Percentiles rank a stretch among this genome's conserved stretches.
Evolutionary conservation across 768 basidiomycete species (phyloP).

Genomic region (Amanita rimosa): DNA sequence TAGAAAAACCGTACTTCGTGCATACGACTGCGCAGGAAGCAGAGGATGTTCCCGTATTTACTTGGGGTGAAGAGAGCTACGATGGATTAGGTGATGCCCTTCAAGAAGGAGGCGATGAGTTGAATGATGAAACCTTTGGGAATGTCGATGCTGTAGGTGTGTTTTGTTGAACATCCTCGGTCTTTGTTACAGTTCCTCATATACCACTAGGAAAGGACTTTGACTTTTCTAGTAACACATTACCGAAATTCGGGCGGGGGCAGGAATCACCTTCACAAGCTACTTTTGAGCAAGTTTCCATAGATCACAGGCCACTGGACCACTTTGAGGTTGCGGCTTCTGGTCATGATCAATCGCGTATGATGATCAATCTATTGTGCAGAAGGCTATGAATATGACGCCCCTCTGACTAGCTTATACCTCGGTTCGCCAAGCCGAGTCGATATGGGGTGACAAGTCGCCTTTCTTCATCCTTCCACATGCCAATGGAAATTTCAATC

Average conservation of each 20-base stretch:
- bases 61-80: conserved; percentile 86
- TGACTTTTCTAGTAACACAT: conserved; percentile 55
- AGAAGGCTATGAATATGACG: not conserved
- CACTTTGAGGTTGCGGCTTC: conserved; percentile 9
- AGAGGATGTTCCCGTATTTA: conserved; percentile 84
- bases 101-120: conserved; percentile 82
- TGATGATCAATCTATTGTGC: conserved; percentile 8
- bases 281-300: conserved; percentile 6
- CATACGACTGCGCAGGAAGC: conserved; percentile 36
- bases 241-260: conserved; percentile 20
- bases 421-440: conserved; percentile 40
- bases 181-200: conserved; percentile 1
- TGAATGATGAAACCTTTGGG: conserved; percentile 98
- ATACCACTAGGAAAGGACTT: conserved; percentile 70
- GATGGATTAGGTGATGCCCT: conserved; percentile 84
- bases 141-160: conserved; percentile 57
- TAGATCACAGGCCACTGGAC: conserved; percentile 4
- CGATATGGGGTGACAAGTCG: conserved; percentile 78
- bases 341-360: conserved; percentile 17
- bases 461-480: conserved; percentile 59
- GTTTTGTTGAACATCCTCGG: conserved; percentile 13
- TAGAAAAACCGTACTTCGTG: conserved; percentile 51
- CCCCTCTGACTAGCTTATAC: conserved; percentile 20
- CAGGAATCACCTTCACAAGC: conserved; percentile 8
- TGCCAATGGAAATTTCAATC: conserved; percentile 31